phyloP scores from a whole-genome alignment of 192 early-diverging fungal genomes.

The Mortierella hygrophila region DNA sequence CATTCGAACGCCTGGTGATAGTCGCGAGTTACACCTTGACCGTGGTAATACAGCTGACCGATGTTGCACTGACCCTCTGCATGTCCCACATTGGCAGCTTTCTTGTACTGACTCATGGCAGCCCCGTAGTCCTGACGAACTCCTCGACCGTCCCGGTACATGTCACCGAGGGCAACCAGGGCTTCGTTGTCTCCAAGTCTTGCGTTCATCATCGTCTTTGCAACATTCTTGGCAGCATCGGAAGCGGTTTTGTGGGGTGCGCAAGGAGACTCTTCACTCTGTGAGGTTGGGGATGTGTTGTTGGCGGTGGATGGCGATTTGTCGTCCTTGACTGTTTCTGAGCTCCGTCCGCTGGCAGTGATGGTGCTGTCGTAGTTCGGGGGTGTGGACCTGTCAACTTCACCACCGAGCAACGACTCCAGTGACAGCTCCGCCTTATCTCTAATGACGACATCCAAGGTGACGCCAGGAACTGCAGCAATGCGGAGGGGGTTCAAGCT shows the following conservation, averaged over 20 bases:
- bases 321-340: not conserved
- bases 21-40: not conserved
- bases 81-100: not conserved
- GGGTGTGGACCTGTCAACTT: not conserved
- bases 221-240: not conserved
- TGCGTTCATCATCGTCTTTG: not conserved
- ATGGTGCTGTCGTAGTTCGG: not conserved
- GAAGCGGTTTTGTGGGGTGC: not conserved
- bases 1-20: not conserved
- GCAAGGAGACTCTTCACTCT: not conserved
- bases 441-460: not conserved
- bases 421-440: not conserved
- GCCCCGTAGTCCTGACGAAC: not conserved
- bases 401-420: not conserved
- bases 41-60: not conserved
- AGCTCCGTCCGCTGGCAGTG: not conserved
- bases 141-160: not conserved
- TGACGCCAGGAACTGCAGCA: not conserved
- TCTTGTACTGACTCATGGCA: not conserved
- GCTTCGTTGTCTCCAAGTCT: not conserved
- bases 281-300: not conserved
- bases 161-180: not conserved
- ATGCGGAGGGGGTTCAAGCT: not conserved
- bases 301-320: not conserved
- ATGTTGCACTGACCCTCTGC: not conserved